Evolutionary conservation across 768 basidiomycete genomes (phyloP).

Genomic region (Leucosporidium scottii): DNA sequence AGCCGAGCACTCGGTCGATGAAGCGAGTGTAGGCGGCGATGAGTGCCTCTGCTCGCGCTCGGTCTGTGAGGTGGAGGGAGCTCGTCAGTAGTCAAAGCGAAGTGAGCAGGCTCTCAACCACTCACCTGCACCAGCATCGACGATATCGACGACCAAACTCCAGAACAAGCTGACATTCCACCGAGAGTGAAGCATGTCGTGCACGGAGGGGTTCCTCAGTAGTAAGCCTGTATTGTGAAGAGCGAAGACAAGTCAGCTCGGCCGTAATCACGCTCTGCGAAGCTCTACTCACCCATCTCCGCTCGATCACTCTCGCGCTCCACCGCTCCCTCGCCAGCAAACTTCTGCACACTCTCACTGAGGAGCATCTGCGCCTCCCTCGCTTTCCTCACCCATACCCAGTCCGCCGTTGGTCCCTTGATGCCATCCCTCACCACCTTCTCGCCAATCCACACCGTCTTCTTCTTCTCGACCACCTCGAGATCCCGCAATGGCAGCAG

Average conservation of each 20-base stretch:
- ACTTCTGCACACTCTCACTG: slow-evolving; percentile 34
- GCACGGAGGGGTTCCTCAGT: slow-evolving; percentile 55
- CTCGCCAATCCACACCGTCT: slow-evolving; percentile 54
- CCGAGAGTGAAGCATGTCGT: slow-evolving; percentile 36
- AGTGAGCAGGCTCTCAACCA: slow-evolving; percentile 41
- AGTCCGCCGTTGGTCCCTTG: slow-evolving; percentile 46
- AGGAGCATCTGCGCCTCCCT: slow-evolving; percentile 19
- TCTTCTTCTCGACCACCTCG: slow-evolving; percentile 62
- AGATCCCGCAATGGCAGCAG: slow-evolving; percentile 63
- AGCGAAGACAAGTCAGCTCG: slow-evolving; percentile 56
- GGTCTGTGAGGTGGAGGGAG: slow-evolving; percentile 18
- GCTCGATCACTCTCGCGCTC: slow-evolving; percentile 13
- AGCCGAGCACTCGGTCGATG: slow-evolving; percentile 53
- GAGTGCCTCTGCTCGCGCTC: slow-evolving; percentile 47
- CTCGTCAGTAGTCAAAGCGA: slow-evolving; percentile 48
- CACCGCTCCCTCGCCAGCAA: slow-evolving; percentile 9
- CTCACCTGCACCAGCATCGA: slow-evolving; percentile 44
- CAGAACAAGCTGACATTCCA: slow-evolving; percentile 31
- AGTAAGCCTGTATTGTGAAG: slow-evolving; percentile 68
- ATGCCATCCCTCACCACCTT: slow-evolving; percentile 72
- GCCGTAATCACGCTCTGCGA: no score
- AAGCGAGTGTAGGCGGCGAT: slow-evolving; percentile 63
- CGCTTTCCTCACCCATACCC: not conserved
- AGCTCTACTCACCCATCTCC: slow-evolving; percentile 9
- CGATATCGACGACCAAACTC: slow-evolving; percentile 26